Conservation (phyloP, 768 basidiomycete species). For the Leucocoprinus birnbaumii region DNA sequence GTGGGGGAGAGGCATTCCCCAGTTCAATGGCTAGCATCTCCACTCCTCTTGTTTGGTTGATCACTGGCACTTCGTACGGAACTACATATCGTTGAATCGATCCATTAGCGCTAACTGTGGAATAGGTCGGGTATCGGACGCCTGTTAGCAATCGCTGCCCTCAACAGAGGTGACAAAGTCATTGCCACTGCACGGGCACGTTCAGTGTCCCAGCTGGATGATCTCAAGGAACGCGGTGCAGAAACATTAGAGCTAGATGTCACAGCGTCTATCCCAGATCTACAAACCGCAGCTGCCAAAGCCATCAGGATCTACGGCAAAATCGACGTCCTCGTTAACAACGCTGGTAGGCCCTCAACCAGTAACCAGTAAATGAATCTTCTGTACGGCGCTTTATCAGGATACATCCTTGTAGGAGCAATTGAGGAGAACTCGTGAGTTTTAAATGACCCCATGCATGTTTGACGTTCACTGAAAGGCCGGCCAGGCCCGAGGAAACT, state of each 20-base stretch:
- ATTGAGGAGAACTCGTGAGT: conserved; percentile 31
- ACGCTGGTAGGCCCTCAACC: conserved; percentile 40
- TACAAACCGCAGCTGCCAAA: conserved; percentile 31
- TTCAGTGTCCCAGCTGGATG: conserved; percentile 31
- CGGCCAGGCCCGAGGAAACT: conserved; percentile 36
- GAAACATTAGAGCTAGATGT: conserved; percentile 35
- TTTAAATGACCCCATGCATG: neutral
- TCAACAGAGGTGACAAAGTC: conserved; percentile 45
- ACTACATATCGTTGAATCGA: neutral
- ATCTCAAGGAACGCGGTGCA: conserved; percentile 36
- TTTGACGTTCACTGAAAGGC: neutral
- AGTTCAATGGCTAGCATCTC: conserved; percentile 15
- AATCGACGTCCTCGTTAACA: conserved; percentile 45
- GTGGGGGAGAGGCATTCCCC: too few species aligned
- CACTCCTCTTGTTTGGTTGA: conserved; percentile 26
- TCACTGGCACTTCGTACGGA: conserved; percentile 27
- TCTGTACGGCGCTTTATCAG: too few species aligned
- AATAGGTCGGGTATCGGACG: conserved; percentile 37
- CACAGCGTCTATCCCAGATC: conserved; percentile 27
- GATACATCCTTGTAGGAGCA: conserved; percentile 32
- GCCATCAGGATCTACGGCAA: conserved; percentile 35
- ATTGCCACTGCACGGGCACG: conserved; percentile 43
- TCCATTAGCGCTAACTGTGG: neutral
- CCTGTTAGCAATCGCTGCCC: conserved; percentile 33
- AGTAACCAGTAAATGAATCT: too few species aligned